Base-by-base conservation (phyloP, 2,329 filamentous ascomycete species). In the Talaromyces sp. region DNA sequence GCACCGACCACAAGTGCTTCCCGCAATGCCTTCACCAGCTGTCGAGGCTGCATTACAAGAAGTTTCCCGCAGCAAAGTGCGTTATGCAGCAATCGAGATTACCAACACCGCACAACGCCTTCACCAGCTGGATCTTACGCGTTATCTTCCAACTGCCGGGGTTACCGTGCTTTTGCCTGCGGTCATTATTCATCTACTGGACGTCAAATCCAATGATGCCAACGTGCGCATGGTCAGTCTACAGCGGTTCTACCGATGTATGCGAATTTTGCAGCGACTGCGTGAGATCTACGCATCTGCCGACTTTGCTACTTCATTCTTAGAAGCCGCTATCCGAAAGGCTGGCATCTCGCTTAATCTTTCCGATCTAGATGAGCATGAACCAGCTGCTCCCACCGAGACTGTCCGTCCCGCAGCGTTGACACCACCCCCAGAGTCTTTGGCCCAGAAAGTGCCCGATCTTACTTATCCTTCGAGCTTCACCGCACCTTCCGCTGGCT, bases 301-400 rank as follows among this genome's bases (percentile, higher is more conserved):
- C n/a, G 93, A 97, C 77, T 97, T 95, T 72, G 93, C 92, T n/a
- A 94, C 91, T 0, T 91, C 91, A 2, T 97, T 97, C 81, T 84
- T 97, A n/a, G 92, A 96, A 74, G 92, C 93, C 1, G 92, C 93
- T 0, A 90, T 97, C 68, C 89, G 91, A 68, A 96, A 96, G 80
- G 92, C 92, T 9, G 88, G 91, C 64, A 93, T 95, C 68, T 88
- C 91, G 64, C 82, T 92, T 45, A 64, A 66, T 50, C 39, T 66
- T 6, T 17, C 43, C 13, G 64, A 50, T 19, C 39, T 61, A 19
- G 65, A 64, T 37, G 47, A 33, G 8, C 25, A 49, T 7, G 50
- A 52, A 35, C 75, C 70, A 37, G 66, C 45, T 52, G 61, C 37
- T 41, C 22, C 56, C 13, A 7, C 15, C 22, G 33, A 64, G 57